These are phyloP conservation scores for Verbena officinalis DNA, from an alignment of 257 asterid species.

Conservation along the genomic window DNA sequence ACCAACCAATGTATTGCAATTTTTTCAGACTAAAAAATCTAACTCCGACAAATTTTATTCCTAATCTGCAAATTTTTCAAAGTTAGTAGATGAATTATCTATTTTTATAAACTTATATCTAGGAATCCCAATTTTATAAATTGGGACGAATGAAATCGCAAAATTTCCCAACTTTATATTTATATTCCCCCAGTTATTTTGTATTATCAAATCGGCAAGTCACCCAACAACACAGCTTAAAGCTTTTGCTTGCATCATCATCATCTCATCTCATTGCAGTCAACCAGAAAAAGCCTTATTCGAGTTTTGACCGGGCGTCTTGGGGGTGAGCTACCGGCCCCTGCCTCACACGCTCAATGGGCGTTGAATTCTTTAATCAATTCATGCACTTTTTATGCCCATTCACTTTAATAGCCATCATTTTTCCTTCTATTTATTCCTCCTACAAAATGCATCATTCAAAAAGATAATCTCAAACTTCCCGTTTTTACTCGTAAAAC, in stretches of 20 bases:
- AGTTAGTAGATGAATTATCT: too few species aligned
- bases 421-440: background rate
- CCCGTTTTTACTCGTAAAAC: too few species aligned
- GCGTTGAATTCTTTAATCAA: constrained; percentile 87
- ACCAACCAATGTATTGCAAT: too few species aligned
- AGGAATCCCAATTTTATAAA: too few species aligned
- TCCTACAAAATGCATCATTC: background rate
- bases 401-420: background rate
- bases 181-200: background rate
- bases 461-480: background rate
- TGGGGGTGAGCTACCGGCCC: constrained; percentile 88
- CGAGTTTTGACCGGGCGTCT: constrained; percentile 76
- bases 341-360: constrained; percentile 79
- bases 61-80: too few species aligned
- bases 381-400: constrained; percentile 74
- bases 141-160: too few species aligned
- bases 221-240: constrained; percentile 24
- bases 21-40: too few species aligned
- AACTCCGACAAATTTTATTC: too few species aligned
- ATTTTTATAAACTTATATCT: too few species aligned
- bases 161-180: too few species aligned
- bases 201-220: constrained; percentile 36
- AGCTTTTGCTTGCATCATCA: background rate
- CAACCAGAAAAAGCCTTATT: constrained; percentile 11
- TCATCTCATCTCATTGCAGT: constrained; percentile 12